Evolutionary conservation across 108 stramenopile species (phyloP).

Genomic region (Discostella stelligeroides): DNA sequence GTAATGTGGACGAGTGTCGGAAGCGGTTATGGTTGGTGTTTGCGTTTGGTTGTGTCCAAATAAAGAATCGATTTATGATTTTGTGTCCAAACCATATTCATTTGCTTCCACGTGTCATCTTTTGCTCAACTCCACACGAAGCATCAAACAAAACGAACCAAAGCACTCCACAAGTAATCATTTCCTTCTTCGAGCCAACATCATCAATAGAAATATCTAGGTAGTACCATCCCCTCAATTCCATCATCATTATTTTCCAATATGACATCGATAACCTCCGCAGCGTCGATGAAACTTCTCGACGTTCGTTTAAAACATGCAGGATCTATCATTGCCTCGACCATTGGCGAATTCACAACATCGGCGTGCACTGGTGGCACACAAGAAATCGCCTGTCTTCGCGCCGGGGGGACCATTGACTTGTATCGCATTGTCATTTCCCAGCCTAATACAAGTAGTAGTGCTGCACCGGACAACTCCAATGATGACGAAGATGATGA

Average conservation of each 20-base stretch:
- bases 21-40: background rate
- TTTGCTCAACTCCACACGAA: no score
- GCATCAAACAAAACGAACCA: no score
- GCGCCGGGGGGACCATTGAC: constrained; percentile 78
- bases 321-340: constrained; percentile 55
- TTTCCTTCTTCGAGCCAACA: no score
- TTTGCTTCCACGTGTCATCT: no score
- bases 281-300: constrained; percentile 67
- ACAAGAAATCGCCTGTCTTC: constrained; percentile 66
- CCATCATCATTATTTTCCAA: background rate
- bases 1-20: no score
- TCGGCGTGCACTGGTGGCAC: constrained; percentile 12
- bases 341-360: constrained; percentile 77
- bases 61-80: no score
- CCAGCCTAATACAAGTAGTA: no score
- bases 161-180: no score
- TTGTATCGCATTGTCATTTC: constrained; percentile 56
- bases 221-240: no score
- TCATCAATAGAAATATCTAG: no score
- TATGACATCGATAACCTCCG: constrained; percentile 44
- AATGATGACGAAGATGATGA: constrained; percentile 54
- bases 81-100: no score
- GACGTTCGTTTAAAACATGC: constrained; percentile 79
- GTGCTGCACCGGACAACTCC: background rate
- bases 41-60: no score